A percentile compares a stretch with the other conserved stretches of the same genome.
These are phyloP conservation scores for Capronia coronata DNA, from an alignment of 2,329 filamentous ascomycete genomes.

Conservation along the genomic window DNA sequence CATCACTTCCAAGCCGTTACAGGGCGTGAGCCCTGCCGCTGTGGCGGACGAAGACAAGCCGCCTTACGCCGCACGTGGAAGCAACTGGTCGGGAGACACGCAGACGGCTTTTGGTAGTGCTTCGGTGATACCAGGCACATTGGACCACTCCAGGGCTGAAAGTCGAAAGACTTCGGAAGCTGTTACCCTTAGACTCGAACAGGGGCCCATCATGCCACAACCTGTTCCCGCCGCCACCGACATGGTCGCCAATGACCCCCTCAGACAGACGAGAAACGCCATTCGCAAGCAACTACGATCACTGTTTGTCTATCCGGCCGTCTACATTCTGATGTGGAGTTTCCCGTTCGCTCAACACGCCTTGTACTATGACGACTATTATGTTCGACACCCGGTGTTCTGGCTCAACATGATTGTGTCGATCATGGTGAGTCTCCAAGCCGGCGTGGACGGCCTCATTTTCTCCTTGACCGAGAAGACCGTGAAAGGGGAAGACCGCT, in stretches of 20 bases:
- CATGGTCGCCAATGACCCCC: conserved; percentile 16
- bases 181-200: neutral
- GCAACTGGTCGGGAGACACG: conserved; percentile 20
- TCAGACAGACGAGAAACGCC: conserved; percentile 45
- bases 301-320: conserved; percentile 68
- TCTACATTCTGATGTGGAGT: conserved; percentile 67
- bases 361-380: conserved; percentile 51
- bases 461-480: conserved; percentile 66
- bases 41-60: neutral
- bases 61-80: conserved; percentile 6
- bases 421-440: conserved; percentile 58
- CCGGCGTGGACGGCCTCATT: conserved; percentile 60
- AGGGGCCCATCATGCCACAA: neutral
- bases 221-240: neutral
- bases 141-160: neutral
- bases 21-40: neutral
- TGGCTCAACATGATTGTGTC: conserved; percentile 49
- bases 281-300: conserved; percentile 63
- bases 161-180: neutral
- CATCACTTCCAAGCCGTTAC: conserved; percentile 19
- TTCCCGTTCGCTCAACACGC: conserved; percentile 63
- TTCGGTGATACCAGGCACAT: neutral
- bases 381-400: conserved; percentile 49
- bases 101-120: neutral
- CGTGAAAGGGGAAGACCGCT: conserved; percentile 43